Evolutionary conservation across 1,139 yeast genomes (phyloP), one percentile per base, ranked within the genome.

Genomic region (Starmera stellimalicola): DNA sequence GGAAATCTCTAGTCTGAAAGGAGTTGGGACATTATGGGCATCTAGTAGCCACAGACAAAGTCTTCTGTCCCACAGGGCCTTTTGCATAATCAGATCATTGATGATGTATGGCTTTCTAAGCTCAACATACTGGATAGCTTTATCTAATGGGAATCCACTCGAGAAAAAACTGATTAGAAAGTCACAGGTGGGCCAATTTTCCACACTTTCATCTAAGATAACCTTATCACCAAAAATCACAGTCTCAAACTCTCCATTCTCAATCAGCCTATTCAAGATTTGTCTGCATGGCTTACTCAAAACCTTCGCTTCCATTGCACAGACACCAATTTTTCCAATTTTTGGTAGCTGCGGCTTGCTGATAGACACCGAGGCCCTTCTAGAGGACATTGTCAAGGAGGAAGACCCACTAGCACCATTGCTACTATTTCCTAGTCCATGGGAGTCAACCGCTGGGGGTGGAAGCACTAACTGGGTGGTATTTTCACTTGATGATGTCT

Each of bases 181-280:
- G 54, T 93, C 98, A 62, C 98, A 93, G 27, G 95, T 85, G 22
- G 98, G 99, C 98, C 99, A 91, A 54, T 87, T 85, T 58, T 91
- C 97, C 40, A 91, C 74, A 18, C 78, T 60, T 60, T 93, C 98
- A 58, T 93, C 98, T 36, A 93, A 63, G 33, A 93, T 91, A 16
- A 88, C 97, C 59, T 93, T 93, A 57, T 93, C 99, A 37, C 98
- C 98, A 62, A 93, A 93, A 37, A 91, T 87, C 19, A 93, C 82
- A 0, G 97, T 87, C 55, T 93, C 97, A 56, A 93, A 91, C 58
- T 91, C 98, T 19, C 95, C 96, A 47, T 84, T 79, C 47, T 84
- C 94, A 42, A 88, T 83, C 50, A 93, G 63, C 33, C 95, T 65
- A 55, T 84, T 88, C 47, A 93, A 65, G 42, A 93, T 93, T 41